These are phyloP conservation scores for Colletotrichum viniferum DNA, from an alignment of 2,329 filamentous ascomycete genomes.

Conservation along the genomic window DNA sequence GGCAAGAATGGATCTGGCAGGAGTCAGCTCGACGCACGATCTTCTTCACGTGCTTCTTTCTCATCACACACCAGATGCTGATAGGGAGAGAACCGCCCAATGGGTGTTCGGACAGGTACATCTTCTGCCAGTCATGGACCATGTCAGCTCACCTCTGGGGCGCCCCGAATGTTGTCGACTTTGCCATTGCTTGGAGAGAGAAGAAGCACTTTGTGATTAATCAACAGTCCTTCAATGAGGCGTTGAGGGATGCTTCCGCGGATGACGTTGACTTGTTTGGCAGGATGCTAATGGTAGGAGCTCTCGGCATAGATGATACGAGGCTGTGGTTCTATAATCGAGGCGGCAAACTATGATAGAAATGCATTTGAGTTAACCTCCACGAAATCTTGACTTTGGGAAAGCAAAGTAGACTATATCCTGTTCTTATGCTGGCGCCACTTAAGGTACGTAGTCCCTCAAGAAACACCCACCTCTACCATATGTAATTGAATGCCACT, in stretches of 20 bases:
- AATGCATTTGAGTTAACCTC: neutral
- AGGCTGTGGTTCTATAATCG: constrained; percentile 33
- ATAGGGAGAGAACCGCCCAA: constrained; percentile 24
- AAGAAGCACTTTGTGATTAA: constrained; percentile 39
- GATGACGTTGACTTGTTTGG: constrained; percentile 49
- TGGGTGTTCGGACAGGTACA: constrained; percentile 33
- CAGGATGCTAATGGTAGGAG: constrained; percentile 35
- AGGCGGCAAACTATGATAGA: neutral
- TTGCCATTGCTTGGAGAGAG: constrained; percentile 40
- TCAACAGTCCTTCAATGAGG: constrained; percentile 28
- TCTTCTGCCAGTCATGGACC: constrained; percentile 41
- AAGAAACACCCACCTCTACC: neutral
- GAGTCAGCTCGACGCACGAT: constrained; percentile 59
- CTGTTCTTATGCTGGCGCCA: too few species aligned
- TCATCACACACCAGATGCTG: constrained; percentile 40
- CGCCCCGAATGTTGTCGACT: constrained; percentile 37
- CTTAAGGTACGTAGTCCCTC: neutral
- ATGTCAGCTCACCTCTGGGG: constrained; percentile 42
- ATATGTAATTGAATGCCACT: neutral
- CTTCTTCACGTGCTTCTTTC: constrained; percentile 51
- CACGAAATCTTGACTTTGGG: neutral
- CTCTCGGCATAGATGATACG: constrained; percentile 35
- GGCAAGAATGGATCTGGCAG: constrained; percentile 56
- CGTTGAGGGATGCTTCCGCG: constrained; percentile 39
- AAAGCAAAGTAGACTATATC: neutral